phyloP scores from a whole-genome alignment of 805 yeast species.

The Teunomyces barrocoloradensis region DNA sequence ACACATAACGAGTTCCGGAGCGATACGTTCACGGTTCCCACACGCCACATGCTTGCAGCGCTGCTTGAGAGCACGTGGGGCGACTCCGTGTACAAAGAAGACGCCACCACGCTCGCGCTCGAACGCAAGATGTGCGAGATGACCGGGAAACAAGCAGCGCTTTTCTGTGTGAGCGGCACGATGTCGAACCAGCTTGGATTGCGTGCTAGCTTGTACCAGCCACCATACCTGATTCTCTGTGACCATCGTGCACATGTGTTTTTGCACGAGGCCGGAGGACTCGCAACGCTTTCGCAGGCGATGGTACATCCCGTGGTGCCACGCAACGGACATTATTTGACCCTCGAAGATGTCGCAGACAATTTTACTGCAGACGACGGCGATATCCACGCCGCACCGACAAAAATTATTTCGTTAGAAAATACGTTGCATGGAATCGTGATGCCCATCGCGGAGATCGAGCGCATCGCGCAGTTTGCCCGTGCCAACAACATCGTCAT shows the following conservation, averaged over 20 bases:
- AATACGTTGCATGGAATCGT: conserved; percentile 44
- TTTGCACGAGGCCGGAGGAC: conserved; percentile 85
- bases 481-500: conserved; percentile 30
- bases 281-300: conserved; percentile 86
- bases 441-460: conserved; percentile 39
- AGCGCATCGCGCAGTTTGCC: conserved; percentile 34
- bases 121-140: conserved; percentile 63
- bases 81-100: conserved; percentile 89
- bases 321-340: conserved; percentile 70
- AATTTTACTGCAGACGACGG: conserved; percentile 52
- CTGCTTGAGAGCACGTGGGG: conserved; percentile 56
- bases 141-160: conserved; percentile 77
- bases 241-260: conserved; percentile 85
- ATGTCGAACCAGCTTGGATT: conserved; percentile 85
- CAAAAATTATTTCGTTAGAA: conserved; percentile 42
- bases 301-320: conserved; percentile 87
- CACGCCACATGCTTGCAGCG: conserved; percentile 51
- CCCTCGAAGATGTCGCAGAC: conserved; percentile 74
- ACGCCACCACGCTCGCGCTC: conserved; percentile 60
- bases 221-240: conserved; percentile 80
- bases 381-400: conserved; percentile 44
- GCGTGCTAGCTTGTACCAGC: conserved; percentile 71
- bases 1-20: conserved; percentile 47
- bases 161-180: conserved; percentile 87
- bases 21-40: conserved; percentile 91